phyloP scores from a whole-genome alignment of 768 basidiomycete genomes.

The Macrolepiota fuliginosa region DNA sequence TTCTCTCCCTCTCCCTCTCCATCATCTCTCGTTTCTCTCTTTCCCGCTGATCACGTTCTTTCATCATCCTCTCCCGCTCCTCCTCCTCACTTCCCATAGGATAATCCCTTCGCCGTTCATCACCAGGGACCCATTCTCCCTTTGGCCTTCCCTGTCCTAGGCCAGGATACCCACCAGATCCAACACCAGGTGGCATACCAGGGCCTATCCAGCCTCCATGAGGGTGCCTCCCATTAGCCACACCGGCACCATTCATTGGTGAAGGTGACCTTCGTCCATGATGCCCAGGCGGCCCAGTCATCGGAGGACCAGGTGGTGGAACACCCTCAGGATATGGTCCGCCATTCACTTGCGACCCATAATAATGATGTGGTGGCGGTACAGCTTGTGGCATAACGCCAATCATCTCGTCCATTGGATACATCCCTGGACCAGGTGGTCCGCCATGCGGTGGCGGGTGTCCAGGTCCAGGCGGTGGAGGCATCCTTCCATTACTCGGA shows the following conservation, averaged over 20 bases:
- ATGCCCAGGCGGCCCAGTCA: slow-evolving; percentile 16
- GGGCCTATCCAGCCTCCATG: slow-evolving; percentile 6
- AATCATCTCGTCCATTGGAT: slow-evolving; percentile 14
- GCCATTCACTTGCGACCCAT: slow-evolving; percentile 26
- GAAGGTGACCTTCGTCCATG: slow-evolving; percentile 34
- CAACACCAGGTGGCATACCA: slow-evolving; percentile 13
- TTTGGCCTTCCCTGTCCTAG: slow-evolving; percentile 26
- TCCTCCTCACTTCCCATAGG: slow-evolving; percentile 33
- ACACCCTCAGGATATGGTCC: slow-evolving; percentile 10
- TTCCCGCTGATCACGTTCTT: slow-evolving; percentile 23
- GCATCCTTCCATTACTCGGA: slow-evolving; percentile 4
- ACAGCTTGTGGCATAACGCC: slow-evolving; percentile 24
- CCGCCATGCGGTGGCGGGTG: slow-evolving; percentile 4
- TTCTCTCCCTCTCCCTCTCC: slow-evolving; percentile 28
- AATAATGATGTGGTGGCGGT: slow-evolving; percentile 32
- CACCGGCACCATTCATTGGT: slow-evolving; percentile 28
- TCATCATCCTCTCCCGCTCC: slow-evolving; percentile 32
- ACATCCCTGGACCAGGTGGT: slow-evolving; percentile 3
- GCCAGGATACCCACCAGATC: slow-evolving; percentile 36
- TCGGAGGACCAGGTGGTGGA: slow-evolving; percentile 14
- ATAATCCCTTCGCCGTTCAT: slow-evolving; percentile 26
- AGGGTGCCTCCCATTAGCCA: slow-evolving; percentile 23
- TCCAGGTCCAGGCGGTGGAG: slow-evolving; percentile 5
- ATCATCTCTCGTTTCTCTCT: slow-evolving; percentile 27
- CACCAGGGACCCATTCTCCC: slow-evolving; percentile 10